Evolutionary conservation across 306 rosid genomes (phyloP).

Genomic region (Castanea sativa): DNA sequence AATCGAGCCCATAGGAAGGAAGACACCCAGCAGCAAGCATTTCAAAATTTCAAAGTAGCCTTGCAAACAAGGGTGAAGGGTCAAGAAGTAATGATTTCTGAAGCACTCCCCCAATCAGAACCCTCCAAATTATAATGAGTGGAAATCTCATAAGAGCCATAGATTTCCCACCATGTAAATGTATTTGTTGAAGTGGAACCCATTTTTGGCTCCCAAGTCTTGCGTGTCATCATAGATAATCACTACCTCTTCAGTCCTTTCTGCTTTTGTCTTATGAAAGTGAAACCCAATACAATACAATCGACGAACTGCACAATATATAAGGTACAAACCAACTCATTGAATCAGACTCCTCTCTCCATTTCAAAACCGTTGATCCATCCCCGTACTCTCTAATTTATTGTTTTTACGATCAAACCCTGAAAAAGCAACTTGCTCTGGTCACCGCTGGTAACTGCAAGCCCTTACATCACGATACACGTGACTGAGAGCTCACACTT

Average conservation of each 20-base stretch:
- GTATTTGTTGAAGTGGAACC: slow-evolving; percentile 40
- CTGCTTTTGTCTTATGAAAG: neutral
- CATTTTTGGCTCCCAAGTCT: slow-evolving; percentile 27
- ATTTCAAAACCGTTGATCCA: neutral
- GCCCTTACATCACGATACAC: no score
- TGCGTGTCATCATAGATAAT: slow-evolving; percentile 38
- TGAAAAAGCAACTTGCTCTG: neutral
- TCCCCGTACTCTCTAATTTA: neutral
- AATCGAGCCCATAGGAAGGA: no score
- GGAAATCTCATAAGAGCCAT: slow-evolving; percentile 15
- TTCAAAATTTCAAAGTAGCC: neutral
- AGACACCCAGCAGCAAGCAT: neutral
- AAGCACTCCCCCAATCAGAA: slow-evolving; percentile 33
- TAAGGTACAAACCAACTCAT: neutral
- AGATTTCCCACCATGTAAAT: slow-evolving; percentile 24
- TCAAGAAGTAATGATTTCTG: slow-evolving; percentile 33
- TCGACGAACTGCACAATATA: neutral
- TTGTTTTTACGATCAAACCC: no score
- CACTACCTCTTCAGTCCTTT: slow-evolving; percentile 11
- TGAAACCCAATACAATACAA: neutral
- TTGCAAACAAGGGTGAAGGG: slow-evolving; percentile 24
- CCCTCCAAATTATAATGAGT: slow-evolving; percentile 51
- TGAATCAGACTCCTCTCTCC: neutral
- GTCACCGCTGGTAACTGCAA: no score
- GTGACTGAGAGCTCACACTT: no score